Conservation (phyloP, 2,329 filamentous ascomycete species). For the Sporothrix humicola region DNA sequence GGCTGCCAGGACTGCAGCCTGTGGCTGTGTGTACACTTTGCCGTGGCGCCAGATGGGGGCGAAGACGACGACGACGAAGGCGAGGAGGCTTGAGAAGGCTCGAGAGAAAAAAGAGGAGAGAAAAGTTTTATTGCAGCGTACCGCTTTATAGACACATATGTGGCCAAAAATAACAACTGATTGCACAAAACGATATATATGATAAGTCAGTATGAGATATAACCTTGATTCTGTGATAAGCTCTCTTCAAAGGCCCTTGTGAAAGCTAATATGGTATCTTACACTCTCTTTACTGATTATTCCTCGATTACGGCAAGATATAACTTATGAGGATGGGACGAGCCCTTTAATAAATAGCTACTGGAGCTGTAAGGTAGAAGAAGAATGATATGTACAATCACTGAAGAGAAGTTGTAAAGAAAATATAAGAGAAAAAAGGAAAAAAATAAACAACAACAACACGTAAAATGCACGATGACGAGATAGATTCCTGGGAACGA, state of each 20-base stretch:
- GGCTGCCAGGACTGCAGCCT: conserved; percentile 70
- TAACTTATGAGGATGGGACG: not conserved
- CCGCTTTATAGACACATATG: not conserved
- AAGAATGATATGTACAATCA: not conserved
- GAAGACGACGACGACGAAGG: conserved; percentile 32
- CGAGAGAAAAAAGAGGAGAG: too few relatives aligned
- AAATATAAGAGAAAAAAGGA: not conserved
- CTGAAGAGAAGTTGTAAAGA: not conserved
- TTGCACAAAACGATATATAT: not conserved
- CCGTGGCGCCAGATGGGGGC: conserved; percentile 53
- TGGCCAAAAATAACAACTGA: too few relatives aligned
- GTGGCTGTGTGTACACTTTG: conserved; percentile 69
- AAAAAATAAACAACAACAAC: too few relatives aligned
- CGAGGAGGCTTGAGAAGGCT: not conserved
- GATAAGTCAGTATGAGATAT: not conserved
- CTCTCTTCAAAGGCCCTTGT: too few relatives aligned
- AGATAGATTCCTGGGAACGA: not conserved
- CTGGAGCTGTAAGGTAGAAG: not conserved
- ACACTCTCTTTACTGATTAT: not conserved
- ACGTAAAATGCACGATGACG: not conserved
- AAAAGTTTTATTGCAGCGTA: not conserved
- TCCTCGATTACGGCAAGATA: not conserved
- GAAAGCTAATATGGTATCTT: too few relatives aligned
- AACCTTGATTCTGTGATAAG: too few relatives aligned
- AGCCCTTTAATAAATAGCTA: not conserved